phyloP scores from a whole-genome alignment of 2,329 filamentous ascomycete genomes.

The Diaporthe citri region DNA sequence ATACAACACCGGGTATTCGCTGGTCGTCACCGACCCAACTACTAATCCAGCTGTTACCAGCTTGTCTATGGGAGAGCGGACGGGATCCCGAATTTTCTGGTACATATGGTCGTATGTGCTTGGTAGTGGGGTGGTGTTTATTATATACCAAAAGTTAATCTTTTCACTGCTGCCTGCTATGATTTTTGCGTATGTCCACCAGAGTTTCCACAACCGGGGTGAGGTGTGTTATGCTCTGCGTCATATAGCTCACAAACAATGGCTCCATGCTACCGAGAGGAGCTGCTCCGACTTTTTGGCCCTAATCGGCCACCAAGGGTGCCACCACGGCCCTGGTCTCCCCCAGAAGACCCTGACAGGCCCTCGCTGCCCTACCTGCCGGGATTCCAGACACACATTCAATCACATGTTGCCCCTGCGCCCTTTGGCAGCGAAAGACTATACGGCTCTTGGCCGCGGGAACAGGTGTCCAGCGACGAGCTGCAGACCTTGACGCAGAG shows the following conservation, averaged over 20 bases:
- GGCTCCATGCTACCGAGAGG: neutral
- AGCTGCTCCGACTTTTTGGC: neutral
- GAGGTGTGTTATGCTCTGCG: neutral
- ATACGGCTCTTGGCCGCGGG: neutral
- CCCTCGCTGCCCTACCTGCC: constrained; percentile 8
- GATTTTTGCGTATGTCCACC: too few relatives aligned
- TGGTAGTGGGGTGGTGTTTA: too few relatives aligned
- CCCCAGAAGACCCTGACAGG: neutral
- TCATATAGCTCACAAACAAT: neutral
- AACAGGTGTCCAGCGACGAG: neutral
- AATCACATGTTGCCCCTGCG: neutral
- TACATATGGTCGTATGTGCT: too few relatives aligned
- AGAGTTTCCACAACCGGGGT: too few relatives aligned
- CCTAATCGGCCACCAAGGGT: neutral
- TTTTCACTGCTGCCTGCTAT: too few relatives aligned
- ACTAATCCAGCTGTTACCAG: too few relatives aligned
- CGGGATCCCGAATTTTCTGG: too few relatives aligned
- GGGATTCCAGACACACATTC: neutral
- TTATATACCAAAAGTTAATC: too few relatives aligned
- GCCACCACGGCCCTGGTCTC: neutral
- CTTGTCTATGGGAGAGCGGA: too few relatives aligned
- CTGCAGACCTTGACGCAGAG: neutral
- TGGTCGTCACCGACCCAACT: too few relatives aligned
- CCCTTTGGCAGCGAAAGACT: neutral
- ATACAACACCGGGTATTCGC: too few relatives aligned